A percentile compares a stretch with the other conserved stretches of the same genome.
phyloP scores from a whole-genome alignment of 805 yeast genomes.

The Kazachstania viticola region DNA sequence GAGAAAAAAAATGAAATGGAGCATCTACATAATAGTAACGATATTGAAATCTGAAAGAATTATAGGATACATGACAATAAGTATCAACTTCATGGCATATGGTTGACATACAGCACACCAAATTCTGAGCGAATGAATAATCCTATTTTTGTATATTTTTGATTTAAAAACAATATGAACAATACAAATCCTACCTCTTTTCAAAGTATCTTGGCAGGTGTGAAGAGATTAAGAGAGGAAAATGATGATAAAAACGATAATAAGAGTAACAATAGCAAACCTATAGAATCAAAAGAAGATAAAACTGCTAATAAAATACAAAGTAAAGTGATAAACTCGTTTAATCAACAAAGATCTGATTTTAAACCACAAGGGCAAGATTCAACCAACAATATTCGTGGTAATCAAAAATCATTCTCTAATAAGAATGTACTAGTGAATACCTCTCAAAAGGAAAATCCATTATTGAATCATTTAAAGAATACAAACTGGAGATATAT shows the following conservation, averaged over 20 bases:
- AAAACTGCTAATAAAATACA: background rate
- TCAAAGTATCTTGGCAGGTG: slow-evolving; percentile 62
- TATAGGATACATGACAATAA: too few relatives aligned
- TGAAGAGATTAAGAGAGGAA: slow-evolving; percentile 43
- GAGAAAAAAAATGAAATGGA: too few relatives aligned
- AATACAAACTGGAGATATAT: slow-evolving; percentile 43
- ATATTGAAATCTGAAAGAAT: too few relatives aligned
- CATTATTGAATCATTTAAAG: slow-evolving; percentile 44
- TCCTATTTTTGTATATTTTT: too few relatives aligned
- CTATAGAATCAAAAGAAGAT: background rate
- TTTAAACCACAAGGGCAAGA: slow-evolving; percentile 5
- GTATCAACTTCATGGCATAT: slow-evolving; percentile 2
- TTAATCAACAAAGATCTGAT: slow-evolving; percentile 11
- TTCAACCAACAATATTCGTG: too few relatives aligned
- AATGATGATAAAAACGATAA: slow-evolving; percentile 5
- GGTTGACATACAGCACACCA: too few relatives aligned
- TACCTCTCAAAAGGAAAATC: slow-evolving; percentile 62
- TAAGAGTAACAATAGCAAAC: background rate
- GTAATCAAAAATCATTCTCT: slow-evolving; percentile 1
- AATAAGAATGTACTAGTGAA: slow-evolving; percentile 41
- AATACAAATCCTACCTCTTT: slow-evolving; percentile 48
- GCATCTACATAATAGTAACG: too few relatives aligned
- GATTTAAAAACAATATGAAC: too few relatives aligned
- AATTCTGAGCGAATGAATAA: too few relatives aligned
- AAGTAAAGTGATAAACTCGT: slow-evolving; percentile 9